Conservation (phyloP, 805 yeast genomes). For the Cyberlindnera samutprakarnensis region DNA sequence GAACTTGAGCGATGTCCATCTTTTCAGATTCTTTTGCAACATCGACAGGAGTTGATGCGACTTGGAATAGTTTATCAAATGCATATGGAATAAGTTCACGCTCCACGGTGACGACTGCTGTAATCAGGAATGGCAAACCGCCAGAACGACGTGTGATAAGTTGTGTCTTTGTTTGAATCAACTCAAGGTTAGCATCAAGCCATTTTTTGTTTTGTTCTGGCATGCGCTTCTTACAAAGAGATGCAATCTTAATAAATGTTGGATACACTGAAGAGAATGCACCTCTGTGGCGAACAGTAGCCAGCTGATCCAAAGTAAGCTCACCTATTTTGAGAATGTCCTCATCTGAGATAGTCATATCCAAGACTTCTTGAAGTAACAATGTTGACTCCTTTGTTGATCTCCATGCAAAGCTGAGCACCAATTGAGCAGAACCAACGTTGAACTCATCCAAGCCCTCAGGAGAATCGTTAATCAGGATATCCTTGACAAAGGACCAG, state of each 20-base stretch:
- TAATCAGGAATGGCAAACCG: slow-evolving; percentile 75
- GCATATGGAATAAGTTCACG: slow-evolving; percentile 40
- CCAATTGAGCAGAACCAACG: slow-evolving; percentile 35
- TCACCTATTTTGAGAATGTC: slow-evolving; percentile 36
- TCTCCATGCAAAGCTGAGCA: slow-evolving; percentile 74
- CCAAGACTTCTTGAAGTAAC: slow-evolving; percentile 41
- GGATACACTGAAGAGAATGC: slow-evolving; percentile 89
- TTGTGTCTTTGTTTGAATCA: slow-evolving; percentile 52
- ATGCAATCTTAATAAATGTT: slow-evolving; percentile 61
- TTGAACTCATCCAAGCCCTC: slow-evolving; percentile 50
- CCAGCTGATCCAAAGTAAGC: slow-evolving; percentile 55
- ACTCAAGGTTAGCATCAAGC: slow-evolving; percentile 48
- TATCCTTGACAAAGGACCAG: slow-evolving; percentile 30
- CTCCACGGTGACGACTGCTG: slow-evolving; percentile 53
- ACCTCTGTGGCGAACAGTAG: slow-evolving; percentile 79
- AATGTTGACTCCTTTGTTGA: slow-evolving; percentile 68
- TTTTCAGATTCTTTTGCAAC: slow-evolving; percentile 41
- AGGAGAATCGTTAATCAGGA: slow-evolving; percentile 63
- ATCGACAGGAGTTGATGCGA: slow-evolving; percentile 46
- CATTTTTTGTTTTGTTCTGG: slow-evolving; percentile 42
- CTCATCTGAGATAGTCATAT: slow-evolving; percentile 16
- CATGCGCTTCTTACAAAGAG: slow-evolving; percentile 37
- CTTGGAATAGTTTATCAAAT: slow-evolving; percentile 40
- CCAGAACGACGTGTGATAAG: slow-evolving; percentile 86
- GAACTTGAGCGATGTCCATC: slow-evolving; percentile 83